Base-by-base conservation (phyloP, 805 yeast genomes). In the Dipodascopsis uninucleata region DNA sequence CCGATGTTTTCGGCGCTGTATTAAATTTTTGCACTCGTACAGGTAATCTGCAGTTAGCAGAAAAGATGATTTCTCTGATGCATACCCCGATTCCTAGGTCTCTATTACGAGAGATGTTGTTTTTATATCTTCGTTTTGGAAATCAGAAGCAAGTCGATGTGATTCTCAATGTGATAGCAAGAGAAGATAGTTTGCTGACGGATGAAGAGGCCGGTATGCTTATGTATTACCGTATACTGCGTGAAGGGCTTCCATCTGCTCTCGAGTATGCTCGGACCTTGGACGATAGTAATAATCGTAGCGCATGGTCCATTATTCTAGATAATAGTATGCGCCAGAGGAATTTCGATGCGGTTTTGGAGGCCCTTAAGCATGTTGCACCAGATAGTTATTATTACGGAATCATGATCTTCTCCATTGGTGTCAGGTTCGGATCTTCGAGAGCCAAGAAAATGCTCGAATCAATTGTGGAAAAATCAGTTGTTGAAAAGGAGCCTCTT, bases 11-110 rank as follows among this genome's bases (percentile, higher is more conserved):
- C 12, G 42, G 31, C 20, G 52, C 51, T 9, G 20, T 45, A 14
- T 31, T 48, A 9, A 48, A 48, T 29, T 41, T 40, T 24, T 34
- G 34, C 29, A 46, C 51, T 14, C 49, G 53, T 17, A 40, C 49
- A n/a, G 22, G 34, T 7, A 42, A 48, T 31, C 7, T 21, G 7
- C 10, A 17, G 29, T 28, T 48, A n/a, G 49, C 40, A n/a, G 4
- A 24, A 23, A 46, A 48, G 18, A 18, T 40, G 22, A 14, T 45
- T 29, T 14, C 31, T 26, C 18, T 31, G 25, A 16, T 45, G 14
- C 20, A 10, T 22, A 40, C 22, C 21, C 49, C 52, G 22, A 25
- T 24, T 20, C 24, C 44, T 17, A 36, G 52, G n/a, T 7, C n/a
- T 9, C 31, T 41, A 7, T 24, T 47, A 8, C 41, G 44, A 8